These are phyloP conservation scores for Diaporthe citriasiana DNA, from an alignment of 2,329 filamentous ascomycete species.

Conservation along the genomic window DNA sequence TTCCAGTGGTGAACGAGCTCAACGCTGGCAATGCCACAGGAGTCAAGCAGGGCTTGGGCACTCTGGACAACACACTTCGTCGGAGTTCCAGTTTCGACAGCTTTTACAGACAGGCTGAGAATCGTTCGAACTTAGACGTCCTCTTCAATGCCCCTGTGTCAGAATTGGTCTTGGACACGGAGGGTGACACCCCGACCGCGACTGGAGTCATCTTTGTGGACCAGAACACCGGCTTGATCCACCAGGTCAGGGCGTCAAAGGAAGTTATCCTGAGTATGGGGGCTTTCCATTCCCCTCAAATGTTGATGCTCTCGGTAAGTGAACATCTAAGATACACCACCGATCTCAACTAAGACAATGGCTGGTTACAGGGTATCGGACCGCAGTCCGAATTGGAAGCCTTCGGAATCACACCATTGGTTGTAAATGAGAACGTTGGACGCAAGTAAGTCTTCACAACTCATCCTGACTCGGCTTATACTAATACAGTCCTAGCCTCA, in stretches of 20 bases:
- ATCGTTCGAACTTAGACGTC: conserved; percentile 46
- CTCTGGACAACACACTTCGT: conserved; percentile 45
- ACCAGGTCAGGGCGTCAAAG: conserved; percentile 35
- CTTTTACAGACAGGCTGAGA: conserved; percentile 45
- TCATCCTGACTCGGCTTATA: accelerated
- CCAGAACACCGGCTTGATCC: conserved; percentile 41
- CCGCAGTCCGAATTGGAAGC: conserved; percentile 10
- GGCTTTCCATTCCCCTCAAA: conserved; percentile 19
- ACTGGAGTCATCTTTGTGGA: conserved; percentile 48
- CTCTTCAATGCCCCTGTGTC: conserved; percentile 47
- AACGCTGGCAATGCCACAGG: conserved; percentile 48
- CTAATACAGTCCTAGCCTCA: conserved; percentile 41
- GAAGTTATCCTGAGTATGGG: conserved; percentile 17
- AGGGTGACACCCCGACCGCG: conserved; percentile 43
- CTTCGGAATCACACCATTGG: conserved; percentile 10
- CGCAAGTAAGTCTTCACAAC: neutral
- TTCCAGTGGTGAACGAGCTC: conserved; percentile 45
- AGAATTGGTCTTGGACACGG: conserved; percentile 43
- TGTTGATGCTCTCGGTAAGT: conserved; percentile 24
- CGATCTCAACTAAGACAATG: neutral
- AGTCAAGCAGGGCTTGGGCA: conserved; percentile 49
- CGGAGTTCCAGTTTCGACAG: conserved; percentile 48
- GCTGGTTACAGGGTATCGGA: neutral
- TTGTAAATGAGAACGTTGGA: conserved; percentile 17
- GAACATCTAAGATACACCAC: neutral